Base-by-base conservation (phyloP, 2,329 filamentous ascomycete genomes). In the Xylaria sp. region DNA sequence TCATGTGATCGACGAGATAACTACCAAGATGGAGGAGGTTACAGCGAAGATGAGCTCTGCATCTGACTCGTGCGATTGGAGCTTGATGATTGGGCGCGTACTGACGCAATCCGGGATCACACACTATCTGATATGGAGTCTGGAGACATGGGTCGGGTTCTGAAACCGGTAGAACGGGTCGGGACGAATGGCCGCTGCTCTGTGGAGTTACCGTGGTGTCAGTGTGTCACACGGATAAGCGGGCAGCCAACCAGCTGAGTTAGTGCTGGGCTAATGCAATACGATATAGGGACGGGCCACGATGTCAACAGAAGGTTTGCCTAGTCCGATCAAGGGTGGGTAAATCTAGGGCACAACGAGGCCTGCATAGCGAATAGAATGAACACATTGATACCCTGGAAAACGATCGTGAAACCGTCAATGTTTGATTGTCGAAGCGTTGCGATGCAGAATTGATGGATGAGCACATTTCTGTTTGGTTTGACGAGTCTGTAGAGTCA, bases 11-110 rank as follows among this genome's bases (percentile, higher is more conserved):
- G 46, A 49, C 56, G 53, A 23, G 46, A 51, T 18, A 51, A 47
- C 9, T 47, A 51, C 10, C 49, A 23, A 30, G 57, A 52, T 5
- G 50, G 42, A 16, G 37, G 39, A 16, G 37, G 39, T 47, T 62
- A 47, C 35, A 65, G 63, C 49, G 65, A 66, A 35, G 65, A 66
- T 23, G 65, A 66, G 52, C 65, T 66, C 23, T 64, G 65, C 16
- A 42, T 57, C 30, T 65, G 55, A 66, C 51, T 16, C 35, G 42
- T 46, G 42, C 37, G 11, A 48, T 49, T 18, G 37, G 44, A 46
- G 56, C 52, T 57, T 53, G 37, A 63, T 53, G 23, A 54, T 50
- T 54, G 49, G 49, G 49, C 49, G 49, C 10, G 44, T 47, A n/a
- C 50, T 35, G 6, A 48, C 39, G 54, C 52, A 56, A 58, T 30